phyloP scores from a whole-genome alignment of 768 basidiomycete genomes.

The Amanita phalloides region DNA sequence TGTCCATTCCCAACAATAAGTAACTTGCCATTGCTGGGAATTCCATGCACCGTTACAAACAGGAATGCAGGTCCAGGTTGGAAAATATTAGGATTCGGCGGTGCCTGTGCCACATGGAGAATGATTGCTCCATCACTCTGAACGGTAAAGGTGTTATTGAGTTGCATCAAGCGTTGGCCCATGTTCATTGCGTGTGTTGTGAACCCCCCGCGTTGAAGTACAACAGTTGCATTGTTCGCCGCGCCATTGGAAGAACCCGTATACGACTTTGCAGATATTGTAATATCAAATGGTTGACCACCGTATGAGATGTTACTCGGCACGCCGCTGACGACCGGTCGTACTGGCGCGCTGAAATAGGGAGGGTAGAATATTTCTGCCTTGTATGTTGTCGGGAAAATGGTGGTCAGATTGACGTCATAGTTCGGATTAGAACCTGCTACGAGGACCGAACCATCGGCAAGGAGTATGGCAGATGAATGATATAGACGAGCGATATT shows the following conservation, averaged over 20 bases:
- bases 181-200: conserved; percentile 84
- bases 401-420: conserved; percentile 55
- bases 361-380: conserved; percentile 88
- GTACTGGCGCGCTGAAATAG: conserved; percentile 62
- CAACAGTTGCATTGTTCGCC: conserved; percentile 65
- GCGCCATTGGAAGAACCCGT: conserved; percentile 57
- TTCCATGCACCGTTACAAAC: conserved; percentile 75
- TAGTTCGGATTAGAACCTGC: conserved; percentile 92
- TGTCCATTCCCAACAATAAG: conserved; percentile 74
- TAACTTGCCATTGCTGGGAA: conserved; percentile 71
- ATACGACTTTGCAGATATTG: conserved; percentile 55
- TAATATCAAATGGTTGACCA: conserved; percentile 69
- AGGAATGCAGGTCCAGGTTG: conserved; percentile 83
- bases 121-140: conserved; percentile 67
- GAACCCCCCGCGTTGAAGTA: conserved; percentile 76
- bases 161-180: conserved; percentile 73
- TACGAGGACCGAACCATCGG: conserved; percentile 77
- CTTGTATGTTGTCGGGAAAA: conserved; percentile 69
- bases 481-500: conserved; percentile 81
- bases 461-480: conserved; percentile 81
- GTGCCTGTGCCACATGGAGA: conserved; percentile 73
- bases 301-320: conserved; percentile 79
- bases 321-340: conserved; percentile 61
- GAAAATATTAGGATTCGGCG: conserved; percentile 78
- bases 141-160: conserved; percentile 80